Conservation (phyloP, 1,284 basidiomycete genomes). For the Macrocystidia cucumis region DNA sequence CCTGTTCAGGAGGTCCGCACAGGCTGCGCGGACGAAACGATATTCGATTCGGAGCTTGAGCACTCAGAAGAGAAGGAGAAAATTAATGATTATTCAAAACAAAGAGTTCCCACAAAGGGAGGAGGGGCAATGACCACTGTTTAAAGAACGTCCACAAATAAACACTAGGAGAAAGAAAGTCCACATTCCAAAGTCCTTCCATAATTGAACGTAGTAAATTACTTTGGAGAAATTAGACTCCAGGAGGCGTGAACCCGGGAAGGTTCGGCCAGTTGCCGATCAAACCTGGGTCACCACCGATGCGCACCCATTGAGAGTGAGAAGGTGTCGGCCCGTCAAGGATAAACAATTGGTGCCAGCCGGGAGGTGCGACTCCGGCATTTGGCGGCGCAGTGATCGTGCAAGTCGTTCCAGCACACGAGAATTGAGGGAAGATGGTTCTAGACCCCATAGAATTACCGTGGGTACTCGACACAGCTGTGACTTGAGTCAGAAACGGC, state of each 20-base stretch:
- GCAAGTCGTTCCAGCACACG: conserved; percentile 53
- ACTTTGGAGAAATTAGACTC: conserved; percentile 23
- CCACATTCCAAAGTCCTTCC: too few species aligned
- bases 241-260: conserved; percentile 57
- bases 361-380: conserved; percentile 59
- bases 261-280: conserved; percentile 64
- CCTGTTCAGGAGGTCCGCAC: too few species aligned
- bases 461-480: conserved; percentile 69
- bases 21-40: too few species aligned
- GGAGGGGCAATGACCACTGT: too few species aligned
- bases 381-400: conserved; percentile 66
- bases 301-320: conserved; percentile 61
- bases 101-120: neutral
- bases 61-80: too few species aligned
- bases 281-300: conserved; percentile 61
- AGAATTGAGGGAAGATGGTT: conserved; percentile 61
- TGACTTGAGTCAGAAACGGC: conserved; percentile 2
- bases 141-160: too few species aligned
- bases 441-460: conserved; percentile 70
- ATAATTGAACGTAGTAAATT: conserved; percentile 2
- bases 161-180: too few species aligned
- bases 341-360: conserved; percentile 69
- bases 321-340: conserved; percentile 72
- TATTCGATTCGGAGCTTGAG: too few species aligned
- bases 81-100: neutral